Base-by-base conservation (phyloP, 441 rosid genomes). In the Jatropha podagrica region DNA sequence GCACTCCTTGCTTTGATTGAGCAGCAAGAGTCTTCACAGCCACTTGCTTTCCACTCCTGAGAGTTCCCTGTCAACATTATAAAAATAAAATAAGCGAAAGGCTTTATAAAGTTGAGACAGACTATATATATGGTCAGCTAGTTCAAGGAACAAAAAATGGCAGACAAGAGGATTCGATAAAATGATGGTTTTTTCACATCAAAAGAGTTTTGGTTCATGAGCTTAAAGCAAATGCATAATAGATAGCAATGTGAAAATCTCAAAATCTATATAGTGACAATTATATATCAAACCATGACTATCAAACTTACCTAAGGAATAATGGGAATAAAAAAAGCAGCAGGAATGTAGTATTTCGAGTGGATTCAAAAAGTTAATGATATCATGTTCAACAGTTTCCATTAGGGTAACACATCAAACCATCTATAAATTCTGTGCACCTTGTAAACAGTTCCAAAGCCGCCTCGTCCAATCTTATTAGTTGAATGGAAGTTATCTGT, bases 11-110 rank as follows among this genome's bases (percentile, higher is more conserved):
- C 84, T 84, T 92, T 44, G 99, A 95, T 77, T 88, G 89, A 48
- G 92, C 86, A 62, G 99, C 81, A 72, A 95, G 97, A 59, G 89
- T 80, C 89, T 95, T 95, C 71, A 95, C 89, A 18, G 98, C 99
- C 77, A 95, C 84, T 83, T 82, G 81, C 68, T 74, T 81, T 60
- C 95, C 92, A 86, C 80, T 83, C 84, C 70, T 88, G 48, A 95
- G 86, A 61, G 81, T 83, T 65, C 99, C 99, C 99, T 95, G 48
- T 37, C 74, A 73, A 73, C 32, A 62, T 73, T 65, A 41, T 20
- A 72, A 59, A 62, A 72, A 54, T 44, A 63, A 63, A 71, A 60
- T 38, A 72, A 44, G 73, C 37, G n/a, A 60, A 61, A 46, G n/a
- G 18, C 18, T 6, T 60, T 13, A 26, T 38, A 63, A 73, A 32